phyloP scores from a whole-genome alignment of 2,329 filamentous ascomycete species.

The Cladophialophora immunda region DNA sequence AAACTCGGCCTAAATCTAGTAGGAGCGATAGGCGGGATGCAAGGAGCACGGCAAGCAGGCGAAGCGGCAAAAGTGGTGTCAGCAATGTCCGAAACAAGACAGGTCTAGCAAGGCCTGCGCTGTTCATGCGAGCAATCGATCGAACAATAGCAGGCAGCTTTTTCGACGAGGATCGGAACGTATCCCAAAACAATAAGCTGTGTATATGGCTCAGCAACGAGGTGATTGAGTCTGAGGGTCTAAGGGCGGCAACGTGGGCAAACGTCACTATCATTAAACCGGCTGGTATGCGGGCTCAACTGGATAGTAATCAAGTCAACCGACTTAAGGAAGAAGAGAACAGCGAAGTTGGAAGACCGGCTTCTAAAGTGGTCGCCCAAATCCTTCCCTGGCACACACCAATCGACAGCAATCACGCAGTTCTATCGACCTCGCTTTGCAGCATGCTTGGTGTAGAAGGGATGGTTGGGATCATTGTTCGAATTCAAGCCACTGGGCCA shows the following conservation, averaged over 20 bases:
- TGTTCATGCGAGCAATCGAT: conserved; percentile 83
- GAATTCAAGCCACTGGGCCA: conserved; percentile 81
- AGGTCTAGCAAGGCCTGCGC: conserved; percentile 55
- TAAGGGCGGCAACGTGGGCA: conserved; percentile 80
- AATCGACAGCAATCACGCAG: conserved; percentile 80
- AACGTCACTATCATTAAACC: conserved; percentile 88
- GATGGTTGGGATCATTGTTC: conserved; percentile 85
- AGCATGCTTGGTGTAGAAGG: conserved; percentile 74
- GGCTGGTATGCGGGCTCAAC: conserved; percentile 74
- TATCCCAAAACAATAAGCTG: conserved; percentile 65
- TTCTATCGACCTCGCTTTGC: conserved; percentile 80
- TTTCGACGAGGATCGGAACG: conserved; percentile 72
- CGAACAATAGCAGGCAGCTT: conserved; percentile 73
- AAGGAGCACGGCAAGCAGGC: conserved; percentile 81
- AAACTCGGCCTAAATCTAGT: conserved; percentile 76
- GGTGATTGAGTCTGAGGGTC: conserved; percentile 72
- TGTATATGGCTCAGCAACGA: conserved; percentile 88
- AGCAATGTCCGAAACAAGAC: conserved; percentile 72
- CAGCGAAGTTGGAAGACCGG: conserved; percentile 64
- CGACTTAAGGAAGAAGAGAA: conserved; percentile 71
- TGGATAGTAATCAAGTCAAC: conserved; percentile 73
- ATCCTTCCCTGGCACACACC: conserved; percentile 84
- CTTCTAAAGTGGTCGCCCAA: conserved; percentile 77
- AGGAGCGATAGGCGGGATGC: conserved; percentile 73
- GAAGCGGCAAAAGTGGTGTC: conserved; percentile 75